Percentiles rank a stretch among this genome's conserved stretches.
Conservation (phyloP, 2,329 filamentous ascomycete genomes). For the Reticulascus tulasneorum region DNA sequence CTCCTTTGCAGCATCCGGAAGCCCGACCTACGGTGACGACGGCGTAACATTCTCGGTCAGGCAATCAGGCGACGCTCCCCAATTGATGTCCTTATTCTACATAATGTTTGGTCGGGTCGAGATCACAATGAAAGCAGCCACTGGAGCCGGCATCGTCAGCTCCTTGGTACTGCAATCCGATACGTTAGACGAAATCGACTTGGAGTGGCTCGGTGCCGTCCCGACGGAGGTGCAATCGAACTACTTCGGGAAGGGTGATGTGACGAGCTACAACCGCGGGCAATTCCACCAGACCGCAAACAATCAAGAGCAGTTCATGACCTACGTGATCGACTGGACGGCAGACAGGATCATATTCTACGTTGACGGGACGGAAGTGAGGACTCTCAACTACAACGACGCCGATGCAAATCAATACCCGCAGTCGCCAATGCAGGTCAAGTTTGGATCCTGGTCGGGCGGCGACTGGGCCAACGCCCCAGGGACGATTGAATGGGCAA, state of each 20-base stretch:
- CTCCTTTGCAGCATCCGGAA: conserved; percentile 69
- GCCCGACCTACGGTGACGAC: conserved; percentile 68
- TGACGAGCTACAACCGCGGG: conserved; percentile 80
- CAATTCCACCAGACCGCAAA: conserved; percentile 67
- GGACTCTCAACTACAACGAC: conserved; percentile 66
- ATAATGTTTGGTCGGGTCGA: conserved; percentile 98
- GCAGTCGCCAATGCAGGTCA: conserved; percentile 92
- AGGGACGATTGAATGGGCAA: conserved; percentile 88
- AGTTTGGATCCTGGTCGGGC: conserved; percentile 88
- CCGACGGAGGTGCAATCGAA: conserved; percentile 83
- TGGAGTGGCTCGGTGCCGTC: conserved; percentile 88
- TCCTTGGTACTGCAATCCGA: conserved; percentile 90
- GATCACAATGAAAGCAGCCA: conserved; percentile 77
- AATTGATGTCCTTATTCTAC: conserved; percentile 88
- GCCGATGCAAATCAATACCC: conserved; percentile 77
- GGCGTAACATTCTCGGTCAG: conserved; percentile 80
- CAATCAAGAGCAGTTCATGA: conserved; percentile 75
- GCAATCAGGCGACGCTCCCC: conserved; percentile 75
- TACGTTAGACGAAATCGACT: conserved; percentile 90
- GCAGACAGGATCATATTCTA: conserved; percentile 80
- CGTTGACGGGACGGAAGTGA: conserved; percentile 72
- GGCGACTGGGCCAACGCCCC: conserved; percentile 75
- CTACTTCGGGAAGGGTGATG: conserved; percentile 93
- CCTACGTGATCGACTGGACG: conserved; percentile 91
- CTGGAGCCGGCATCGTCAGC: conserved; percentile 88